Base-by-base conservation (phyloP, 306 rosid genomes). In the Sicyos baderoa region DNA sequence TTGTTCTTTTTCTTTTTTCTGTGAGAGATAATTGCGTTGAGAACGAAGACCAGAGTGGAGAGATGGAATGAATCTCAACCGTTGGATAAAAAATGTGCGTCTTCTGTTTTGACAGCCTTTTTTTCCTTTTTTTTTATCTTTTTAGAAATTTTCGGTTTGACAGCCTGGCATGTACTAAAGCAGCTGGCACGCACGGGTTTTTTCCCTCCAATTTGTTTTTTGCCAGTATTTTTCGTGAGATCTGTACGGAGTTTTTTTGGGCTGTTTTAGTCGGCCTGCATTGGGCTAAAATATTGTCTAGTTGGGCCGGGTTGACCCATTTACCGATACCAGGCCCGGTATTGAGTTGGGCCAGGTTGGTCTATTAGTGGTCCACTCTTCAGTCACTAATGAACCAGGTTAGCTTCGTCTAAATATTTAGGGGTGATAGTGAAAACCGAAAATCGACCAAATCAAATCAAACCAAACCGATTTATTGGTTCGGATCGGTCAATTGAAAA, bases 141-240 rank as follows among this genome's bases (percentile, higher is more conserved):
- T 42, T 42, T 42, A 63, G 49, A 22, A 66, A 66, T 47, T 54
- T 47, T 14, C 8, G 19, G 54, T 13, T 66, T 67, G 72, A 25
- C 72, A 67, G 71, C 71, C 71, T 67, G 72, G 50, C 72, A 67
- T 67, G 72, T 48, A 49, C 72, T 49, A 16, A 67, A 23, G 42
- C 9, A 67, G 72, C 72, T 67, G 72, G 57, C 57, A 67, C 15
- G 57, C 72, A 67, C 72, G 56, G 54, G 56, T 49, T 47, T 63
- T 11, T 40, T 40, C 2, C 0, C 1, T 19, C 18, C 45, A 7
- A 40, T 42, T 16, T 0, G 9, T 16, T 11, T 6, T 13, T 45
- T 63, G 14, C 35, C 14, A 7, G 19, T 12, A 13, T 11, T 22
- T 47, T 60, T 61, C 6, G 4, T 62, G 45, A 40, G 11, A 40